phyloP scores from a whole-genome alignment of 768 basidiomycete species.

The Leccinum aurantiacum region DNA sequence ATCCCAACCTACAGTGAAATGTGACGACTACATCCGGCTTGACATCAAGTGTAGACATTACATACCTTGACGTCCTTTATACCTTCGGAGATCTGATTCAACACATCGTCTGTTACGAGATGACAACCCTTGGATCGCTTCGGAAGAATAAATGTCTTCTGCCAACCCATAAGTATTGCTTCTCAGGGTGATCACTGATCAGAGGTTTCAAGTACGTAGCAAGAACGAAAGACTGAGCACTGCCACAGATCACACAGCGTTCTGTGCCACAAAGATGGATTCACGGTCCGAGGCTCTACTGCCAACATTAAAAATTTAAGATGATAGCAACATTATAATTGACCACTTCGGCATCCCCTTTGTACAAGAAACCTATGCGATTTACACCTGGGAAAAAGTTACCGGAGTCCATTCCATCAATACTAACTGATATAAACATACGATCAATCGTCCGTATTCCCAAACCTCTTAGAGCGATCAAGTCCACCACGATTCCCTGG shows the following conservation, averaged over 20 bases:
- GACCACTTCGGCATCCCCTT: neutral
- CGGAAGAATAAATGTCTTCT: conserved; percentile 73
- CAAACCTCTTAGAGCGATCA: conserved; percentile 46
- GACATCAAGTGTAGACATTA: conserved; percentile 3
- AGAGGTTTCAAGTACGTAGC: neutral
- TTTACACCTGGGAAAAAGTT: neutral
- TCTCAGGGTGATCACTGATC: neutral
- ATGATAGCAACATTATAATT: neutral
- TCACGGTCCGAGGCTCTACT: neutral
- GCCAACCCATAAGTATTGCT: conserved; percentile 72
- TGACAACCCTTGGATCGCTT: conserved; percentile 67
- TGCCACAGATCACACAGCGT: neutral
- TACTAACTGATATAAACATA: neutral
- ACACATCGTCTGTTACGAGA: conserved; percentile 78
- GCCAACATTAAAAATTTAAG: neutral
- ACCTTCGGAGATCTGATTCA: conserved; percentile 64
- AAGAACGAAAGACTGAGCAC: neutral
- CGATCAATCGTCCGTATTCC: conserved; percentile 29
- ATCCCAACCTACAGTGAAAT: conserved; percentile 64
- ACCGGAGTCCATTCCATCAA: neutral
- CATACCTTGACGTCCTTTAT: conserved; percentile 64
- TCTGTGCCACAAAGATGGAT: neutral
- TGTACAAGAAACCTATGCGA: neutral
- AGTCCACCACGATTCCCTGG: conserved; percentile 88
- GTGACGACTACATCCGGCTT: neutral